phyloP scores from a whole-genome alignment of 345 rosid species.

The Capsella bursapastoris region DNA sequence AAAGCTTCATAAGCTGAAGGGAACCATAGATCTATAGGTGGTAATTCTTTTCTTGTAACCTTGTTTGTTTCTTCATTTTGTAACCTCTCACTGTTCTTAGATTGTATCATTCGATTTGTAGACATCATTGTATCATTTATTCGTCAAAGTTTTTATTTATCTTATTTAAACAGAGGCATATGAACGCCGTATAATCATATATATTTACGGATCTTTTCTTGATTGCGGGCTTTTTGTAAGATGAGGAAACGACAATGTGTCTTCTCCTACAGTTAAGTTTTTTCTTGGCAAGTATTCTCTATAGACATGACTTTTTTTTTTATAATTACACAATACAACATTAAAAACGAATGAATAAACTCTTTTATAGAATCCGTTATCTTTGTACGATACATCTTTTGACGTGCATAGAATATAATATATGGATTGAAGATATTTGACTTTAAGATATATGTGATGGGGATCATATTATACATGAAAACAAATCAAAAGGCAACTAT shows the following conservation, averaged over 20 bases:
- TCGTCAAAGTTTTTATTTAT: neutral
- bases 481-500: neutral
- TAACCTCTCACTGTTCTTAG: conserved; percentile 15
- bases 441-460: neutral
- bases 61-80: conserved; percentile 23
- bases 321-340: neutral
- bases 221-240: neutral
- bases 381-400: no score
- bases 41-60: conserved; percentile 24
- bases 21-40: conserved; percentile 34
- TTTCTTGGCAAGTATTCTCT: neutral
- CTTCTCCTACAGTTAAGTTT: neutral
- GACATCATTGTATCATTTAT: conserved; percentile 35
- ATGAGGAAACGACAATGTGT: neutral
- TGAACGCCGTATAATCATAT: neutral
- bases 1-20: conserved; percentile 24
- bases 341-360: no score
- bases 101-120: conserved; percentile 36
- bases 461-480: conserved; percentile 21
- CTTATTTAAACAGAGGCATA: conserved; percentile 25
- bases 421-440: neutral
- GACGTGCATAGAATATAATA: neutral
- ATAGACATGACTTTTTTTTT: no score
- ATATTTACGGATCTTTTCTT: neutral
- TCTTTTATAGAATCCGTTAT: no score